These are phyloP conservation scores for Colletotrichum ledebouriae DNA, from an alignment of 2,329 filamentous ascomycete species.

Conservation along the genomic window DNA sequence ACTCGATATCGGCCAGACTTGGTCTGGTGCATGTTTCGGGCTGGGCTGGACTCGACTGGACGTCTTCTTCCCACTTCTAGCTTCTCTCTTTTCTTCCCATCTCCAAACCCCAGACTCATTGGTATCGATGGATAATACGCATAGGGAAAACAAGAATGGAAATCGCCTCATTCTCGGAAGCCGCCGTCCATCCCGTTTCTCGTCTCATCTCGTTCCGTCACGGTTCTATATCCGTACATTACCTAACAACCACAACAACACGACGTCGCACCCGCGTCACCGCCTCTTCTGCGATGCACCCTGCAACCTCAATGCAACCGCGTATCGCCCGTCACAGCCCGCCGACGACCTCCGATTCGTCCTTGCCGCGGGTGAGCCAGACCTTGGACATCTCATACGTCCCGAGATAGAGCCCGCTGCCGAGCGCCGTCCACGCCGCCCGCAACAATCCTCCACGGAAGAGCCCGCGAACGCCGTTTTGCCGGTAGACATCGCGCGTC, in stretches of 20 bases:
- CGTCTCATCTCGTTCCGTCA: neutral
- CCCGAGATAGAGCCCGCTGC: conserved; percentile 86
- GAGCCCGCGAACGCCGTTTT: conserved; percentile 79
- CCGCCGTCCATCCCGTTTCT: neutral
- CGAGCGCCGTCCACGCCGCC: conserved; percentile 84
- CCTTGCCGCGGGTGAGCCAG: conserved; percentile 66
- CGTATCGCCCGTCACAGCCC: conserved; percentile 43
- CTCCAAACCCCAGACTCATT: neutral
- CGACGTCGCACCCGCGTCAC: neutral
- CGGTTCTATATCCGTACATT: conserved; percentile 2
- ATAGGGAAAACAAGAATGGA: neutral
- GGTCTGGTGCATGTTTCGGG: conserved; percentile 13
- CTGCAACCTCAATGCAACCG: conserved; percentile 7
- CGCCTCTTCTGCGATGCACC: conserved; percentile 27
- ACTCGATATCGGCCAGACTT: conserved; percentile 3
- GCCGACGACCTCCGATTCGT: conserved; percentile 55
- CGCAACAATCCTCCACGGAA: conserved; percentile 83
- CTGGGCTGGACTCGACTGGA: neutral
- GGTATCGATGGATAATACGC: neutral
- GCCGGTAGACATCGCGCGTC: conserved; percentile 72
- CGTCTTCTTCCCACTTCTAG: conserved; percentile 1
- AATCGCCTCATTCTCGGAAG: conserved; percentile 13
- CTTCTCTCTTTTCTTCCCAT: neutral
- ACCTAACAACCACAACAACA: neutral
- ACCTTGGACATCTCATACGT: conserved; percentile 85